Conservation (phyloP, 202 grass and related monocot species). For the Sporobolus alterniflorus region DNA sequence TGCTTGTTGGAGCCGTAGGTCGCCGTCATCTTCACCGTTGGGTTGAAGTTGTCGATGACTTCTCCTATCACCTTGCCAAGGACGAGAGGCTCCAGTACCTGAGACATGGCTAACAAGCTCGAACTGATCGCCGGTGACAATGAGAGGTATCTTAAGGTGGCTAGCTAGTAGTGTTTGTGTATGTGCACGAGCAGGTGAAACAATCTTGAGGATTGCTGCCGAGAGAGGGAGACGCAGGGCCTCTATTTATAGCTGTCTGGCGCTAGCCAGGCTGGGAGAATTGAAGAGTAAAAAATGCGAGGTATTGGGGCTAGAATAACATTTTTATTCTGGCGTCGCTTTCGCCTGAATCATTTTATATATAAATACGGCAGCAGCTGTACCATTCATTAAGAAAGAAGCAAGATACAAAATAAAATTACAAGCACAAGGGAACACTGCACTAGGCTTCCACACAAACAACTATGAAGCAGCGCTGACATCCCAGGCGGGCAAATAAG, state of each 20-base stretch:
- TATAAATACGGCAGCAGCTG: too few species aligned
- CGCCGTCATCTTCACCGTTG: slow-evolving; percentile 76
- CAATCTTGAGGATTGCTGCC: slow-evolving; percentile 19
- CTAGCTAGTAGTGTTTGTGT: neutral
- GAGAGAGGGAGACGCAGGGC: neutral
- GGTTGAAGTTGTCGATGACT: slow-evolving; percentile 91
- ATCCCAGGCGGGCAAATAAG: too few species aligned
- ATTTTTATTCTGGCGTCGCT: slow-evolving; percentile 9
- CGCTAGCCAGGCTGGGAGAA: neutral
- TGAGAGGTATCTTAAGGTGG: neutral
- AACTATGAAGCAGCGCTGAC: too few species aligned
- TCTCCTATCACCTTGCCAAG: slow-evolving; percentile 95
- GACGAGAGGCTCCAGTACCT: slow-evolving; percentile 72
- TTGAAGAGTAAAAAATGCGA: neutral
- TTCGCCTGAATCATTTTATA: slow-evolving; percentile 32
- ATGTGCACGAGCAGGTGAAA: neutral
- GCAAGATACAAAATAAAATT: too few species aligned
- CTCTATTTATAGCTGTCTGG: slow-evolving; percentile 54
- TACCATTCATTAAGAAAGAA: too few species aligned
- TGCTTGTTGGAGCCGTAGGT: slow-evolving; percentile 81
- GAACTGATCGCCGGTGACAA: neutral
- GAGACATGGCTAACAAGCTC: slow-evolving; percentile 62
- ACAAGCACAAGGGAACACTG: too few species aligned
- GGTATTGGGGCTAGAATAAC: neutral
- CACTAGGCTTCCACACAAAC: too few species aligned